Percentiles rank a stretch among this genome's conserved stretches.
These are phyloP conservation scores for Acer yangbiense DNA, from an alignment of 345 rosid species.

Conservation along the genomic window DNA sequence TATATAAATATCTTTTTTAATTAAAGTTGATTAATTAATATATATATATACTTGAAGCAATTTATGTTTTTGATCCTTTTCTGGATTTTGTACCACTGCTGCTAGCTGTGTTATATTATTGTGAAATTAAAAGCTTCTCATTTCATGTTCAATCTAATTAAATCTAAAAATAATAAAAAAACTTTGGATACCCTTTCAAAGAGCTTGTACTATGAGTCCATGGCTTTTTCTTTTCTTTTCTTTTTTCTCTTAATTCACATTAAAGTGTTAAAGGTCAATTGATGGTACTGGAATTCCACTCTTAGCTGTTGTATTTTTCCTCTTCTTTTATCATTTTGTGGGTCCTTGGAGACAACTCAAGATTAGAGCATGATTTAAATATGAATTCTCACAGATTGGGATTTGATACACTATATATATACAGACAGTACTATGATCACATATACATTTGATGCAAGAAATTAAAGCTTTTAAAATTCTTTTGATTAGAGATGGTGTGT, in stretches of 20 bases:
- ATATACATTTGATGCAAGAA: no score
- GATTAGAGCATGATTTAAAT: not conserved
- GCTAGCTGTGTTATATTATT: constrained; percentile 12
- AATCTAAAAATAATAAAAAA: not conserved
- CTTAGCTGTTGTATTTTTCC: not conserved
- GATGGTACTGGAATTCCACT: constrained; percentile 26
- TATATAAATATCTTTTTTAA: not conserved
- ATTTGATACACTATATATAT: not conserved
- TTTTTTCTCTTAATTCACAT: constrained; percentile 18
- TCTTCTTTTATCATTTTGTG: constrained; percentile 12
- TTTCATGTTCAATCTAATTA: not conserved
- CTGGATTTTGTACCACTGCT: constrained; percentile 7
- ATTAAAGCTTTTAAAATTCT: no score
- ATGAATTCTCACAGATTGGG: not conserved
- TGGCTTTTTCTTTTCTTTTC: no score
- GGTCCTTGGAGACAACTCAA: constrained; percentile 12
- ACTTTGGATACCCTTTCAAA: constrained; percentile 44
- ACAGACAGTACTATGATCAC: not conserved
- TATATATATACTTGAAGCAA: not conserved
- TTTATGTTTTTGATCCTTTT: constrained; percentile 35
- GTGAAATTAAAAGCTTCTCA: constrained; percentile 17
- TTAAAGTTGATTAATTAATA: no score
- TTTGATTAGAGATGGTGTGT: not conserved
- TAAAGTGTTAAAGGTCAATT: constrained; percentile 29
- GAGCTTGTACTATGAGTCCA: constrained; percentile 19